Percentiles rank a stretch among this genome's conserved stretches.
Evolutionary conservation across 441 rosid species (phyloP).

Genomic region (Populus hybrid): DNA sequence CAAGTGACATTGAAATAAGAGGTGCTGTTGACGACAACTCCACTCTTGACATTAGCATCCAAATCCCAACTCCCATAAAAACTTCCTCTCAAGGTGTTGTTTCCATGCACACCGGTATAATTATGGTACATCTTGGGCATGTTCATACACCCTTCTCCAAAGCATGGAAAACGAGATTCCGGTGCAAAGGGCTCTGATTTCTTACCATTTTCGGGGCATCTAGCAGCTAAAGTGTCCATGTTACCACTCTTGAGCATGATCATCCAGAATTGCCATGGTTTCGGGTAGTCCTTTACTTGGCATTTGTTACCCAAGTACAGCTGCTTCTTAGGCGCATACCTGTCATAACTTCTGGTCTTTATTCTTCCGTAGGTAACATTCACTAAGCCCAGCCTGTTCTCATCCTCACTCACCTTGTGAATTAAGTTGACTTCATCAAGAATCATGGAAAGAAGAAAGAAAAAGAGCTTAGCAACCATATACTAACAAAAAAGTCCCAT

Average conservation of each 20-base stretch:
- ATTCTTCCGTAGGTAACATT: constrained; percentile 15
- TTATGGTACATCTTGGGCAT: constrained; percentile 55
- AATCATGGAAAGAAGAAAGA: not conserved
- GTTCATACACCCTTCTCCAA: constrained; percentile 69
- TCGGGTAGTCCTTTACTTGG: constrained; percentile 47
- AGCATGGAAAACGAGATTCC: constrained; percentile 54
- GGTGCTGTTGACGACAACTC: constrained; percentile 1
- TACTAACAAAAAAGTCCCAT: not conserved
- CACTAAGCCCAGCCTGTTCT: constrained; percentile 55
- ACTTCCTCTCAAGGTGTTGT: constrained; percentile 38
- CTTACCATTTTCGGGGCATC: constrained; percentile 54
- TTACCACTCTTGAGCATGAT: constrained; percentile 72
- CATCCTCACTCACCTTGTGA: constrained; percentile 58
- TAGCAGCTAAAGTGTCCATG: constrained; percentile 49
- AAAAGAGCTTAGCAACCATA: not conserved
- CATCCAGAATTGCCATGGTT: constrained; percentile 83
- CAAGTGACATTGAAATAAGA: constrained; percentile 54
- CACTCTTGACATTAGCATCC: constrained; percentile 22
- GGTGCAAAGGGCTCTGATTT: constrained; percentile 47
- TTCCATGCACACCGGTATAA: constrained; percentile 40
- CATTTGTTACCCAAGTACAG: constrained; percentile 60
- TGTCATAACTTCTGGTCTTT: not conserved
- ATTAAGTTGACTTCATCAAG: not conserved
- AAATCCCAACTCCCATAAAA: constrained; percentile 69
- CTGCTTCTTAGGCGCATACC: constrained; percentile 59